These are phyloP conservation scores for Syzygium oleosum DNA, from an alignment of 345 rosid genomes.

Conservation along the genomic window DNA sequence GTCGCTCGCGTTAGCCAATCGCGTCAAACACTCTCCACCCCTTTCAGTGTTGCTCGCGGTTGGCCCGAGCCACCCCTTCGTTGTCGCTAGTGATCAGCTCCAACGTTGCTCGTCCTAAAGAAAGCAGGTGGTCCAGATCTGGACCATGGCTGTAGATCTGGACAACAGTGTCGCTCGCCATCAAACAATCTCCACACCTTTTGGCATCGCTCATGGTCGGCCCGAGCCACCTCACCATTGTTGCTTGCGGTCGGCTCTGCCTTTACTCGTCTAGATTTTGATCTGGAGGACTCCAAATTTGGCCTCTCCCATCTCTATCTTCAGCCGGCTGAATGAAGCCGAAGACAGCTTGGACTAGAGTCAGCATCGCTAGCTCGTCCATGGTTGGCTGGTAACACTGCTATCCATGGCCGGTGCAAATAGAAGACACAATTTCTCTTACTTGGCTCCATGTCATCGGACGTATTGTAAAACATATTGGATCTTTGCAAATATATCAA, in stretches of 20 bases:
- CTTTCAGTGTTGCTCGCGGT: too few species aligned
- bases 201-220: too few species aligned
- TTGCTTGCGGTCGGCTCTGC: neutral
- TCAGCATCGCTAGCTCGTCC: neutral
- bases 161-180: too few species aligned
- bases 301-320: neutral
- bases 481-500: neutral
- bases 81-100: too few species aligned
- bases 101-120: too few species aligned
- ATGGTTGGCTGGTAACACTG: accelerated
- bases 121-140: too few species aligned
- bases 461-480: accelerated
- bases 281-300: neutral
- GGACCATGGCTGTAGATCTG: too few species aligned
- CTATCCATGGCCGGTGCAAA: neutral
- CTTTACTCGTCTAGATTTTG: neutral
- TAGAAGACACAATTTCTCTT: neutral
- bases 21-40: neutral
- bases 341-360: accelerated
- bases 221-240: neutral
- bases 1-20: neutral
- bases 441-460: neutral
- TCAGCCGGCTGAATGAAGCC: neutral
- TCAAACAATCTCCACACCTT: too few species aligned
- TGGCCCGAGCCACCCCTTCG: too few species aligned